phyloP scores from a whole-genome alignment of 2,329 filamentous ascomycete genomes.

The Xylariaceae sp. region DNA sequence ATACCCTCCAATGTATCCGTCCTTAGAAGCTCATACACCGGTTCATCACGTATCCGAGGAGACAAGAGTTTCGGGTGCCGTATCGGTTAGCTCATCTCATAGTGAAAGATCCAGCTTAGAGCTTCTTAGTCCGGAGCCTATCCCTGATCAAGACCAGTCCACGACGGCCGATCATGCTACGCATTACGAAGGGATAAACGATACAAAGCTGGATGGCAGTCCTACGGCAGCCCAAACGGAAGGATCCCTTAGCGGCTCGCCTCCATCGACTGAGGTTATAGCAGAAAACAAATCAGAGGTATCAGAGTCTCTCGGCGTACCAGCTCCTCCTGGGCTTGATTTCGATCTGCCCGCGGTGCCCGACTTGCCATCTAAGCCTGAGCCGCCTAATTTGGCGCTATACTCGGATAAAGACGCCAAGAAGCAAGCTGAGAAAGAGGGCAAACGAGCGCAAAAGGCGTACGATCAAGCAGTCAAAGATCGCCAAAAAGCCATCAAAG shows the following conservation, averaged over 20 bases:
- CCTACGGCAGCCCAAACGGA: background rate
- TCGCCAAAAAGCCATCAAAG: slow-evolving; percentile 59
- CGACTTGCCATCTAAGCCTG: slow-evolving; percentile 50
- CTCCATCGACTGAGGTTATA: slow-evolving; percentile 1
- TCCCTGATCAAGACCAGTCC: slow-evolving; percentile 20
- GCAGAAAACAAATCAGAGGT: slow-evolving; percentile 7
- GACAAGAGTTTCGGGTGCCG: background rate
- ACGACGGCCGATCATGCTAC: background rate
- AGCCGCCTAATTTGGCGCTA: slow-evolving; percentile 52
- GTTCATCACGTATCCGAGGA: slow-evolving; percentile 9
- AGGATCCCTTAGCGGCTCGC: background rate
- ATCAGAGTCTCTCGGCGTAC: slow-evolving; percentile 8
- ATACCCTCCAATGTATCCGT: slow-evolving; percentile 24
- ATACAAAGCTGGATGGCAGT: background rate
- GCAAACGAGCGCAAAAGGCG: slow-evolving; percentile 56
- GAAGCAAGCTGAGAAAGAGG: slow-evolving; percentile 67
- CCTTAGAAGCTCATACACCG: background rate
- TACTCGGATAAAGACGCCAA: slow-evolving; percentile 62
- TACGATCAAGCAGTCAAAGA: slow-evolving; percentile 66
- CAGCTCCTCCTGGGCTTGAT: slow-evolving; percentile 16
- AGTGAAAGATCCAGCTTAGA: slow-evolving; percentile 22
- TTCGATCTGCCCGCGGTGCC: slow-evolving; percentile 41
- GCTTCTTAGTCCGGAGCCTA: slow-evolving; percentile 24
- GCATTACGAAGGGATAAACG: background rate
- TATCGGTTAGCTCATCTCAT: slow-evolving; percentile 10